Evolutionary conservation across 768 basidiomycete species (phyloP), one percentile per base, ranked within the genome.

Genomic region (Mycena metata): DNA sequence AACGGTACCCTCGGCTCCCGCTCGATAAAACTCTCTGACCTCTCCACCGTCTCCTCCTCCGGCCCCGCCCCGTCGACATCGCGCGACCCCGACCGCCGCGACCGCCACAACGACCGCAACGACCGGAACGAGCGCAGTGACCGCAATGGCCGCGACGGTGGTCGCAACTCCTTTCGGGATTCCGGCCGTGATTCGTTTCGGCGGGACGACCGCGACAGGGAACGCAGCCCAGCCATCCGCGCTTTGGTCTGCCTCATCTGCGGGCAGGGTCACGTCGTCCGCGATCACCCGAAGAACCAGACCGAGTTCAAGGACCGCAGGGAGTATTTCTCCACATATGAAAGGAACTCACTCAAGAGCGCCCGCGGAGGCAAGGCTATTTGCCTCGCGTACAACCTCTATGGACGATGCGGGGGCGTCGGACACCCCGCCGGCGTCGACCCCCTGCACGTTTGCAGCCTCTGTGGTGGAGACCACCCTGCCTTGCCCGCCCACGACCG

Each of bases 391-490:
- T 58, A 46, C 9, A 50, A 50, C 12, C 24, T n/a, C n/a, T 23
- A 47, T 21, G 16, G 21, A 11, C 4, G 15, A 13, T 54, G 52
- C 10, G 52, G 39, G n/a, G 35, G n/a, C 4, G 10, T 19, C 30
- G 19, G 11, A 10, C 52, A 54, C 36, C 4, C 17, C 6, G 30
- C 30, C 30, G 30, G 30, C 30, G 30, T 30, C 36, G 60, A 70
- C 46, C 51, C 71, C 1, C 5, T 70, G 30, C 78, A 81, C 50
- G 39, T 74, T 54, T 81, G 79, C 70, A 76, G 75, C 50, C 76
- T 78, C 69, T 81, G 79, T 52, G 75, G 76, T n/a, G 66, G 66
- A 16, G 39, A 47, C 33, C 78, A 81, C 63, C 49, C 72, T 26
- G 76, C 78, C 47, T 69, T 79, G 69, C 70, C 76, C 35, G 76